Percentiles rank a stretch among this genome's conserved stretches.
Conservation (phyloP, 768 basidiomycete genomes). For the Agaricus subrufescens region DNA sequence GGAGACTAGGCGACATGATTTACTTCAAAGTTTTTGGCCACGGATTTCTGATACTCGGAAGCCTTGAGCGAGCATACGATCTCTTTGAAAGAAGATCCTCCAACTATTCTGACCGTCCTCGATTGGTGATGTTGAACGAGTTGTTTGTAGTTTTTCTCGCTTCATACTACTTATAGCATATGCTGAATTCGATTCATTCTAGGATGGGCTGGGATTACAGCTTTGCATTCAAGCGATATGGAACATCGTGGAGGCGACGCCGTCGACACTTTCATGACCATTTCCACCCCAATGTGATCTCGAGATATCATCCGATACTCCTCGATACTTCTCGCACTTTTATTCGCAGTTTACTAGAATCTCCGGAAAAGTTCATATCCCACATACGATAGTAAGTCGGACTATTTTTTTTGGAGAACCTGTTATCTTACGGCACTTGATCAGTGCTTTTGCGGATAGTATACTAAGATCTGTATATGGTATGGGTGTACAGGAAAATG, state of each 20-base stretch:
- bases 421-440: not conserved
- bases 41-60: conserved; percentile 8
- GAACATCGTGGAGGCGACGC: conserved; percentile 8
- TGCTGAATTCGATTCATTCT: not conserved
- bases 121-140: not conserved
- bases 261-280: conserved; percentile 8
- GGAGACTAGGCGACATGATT: conserved; percentile 10
- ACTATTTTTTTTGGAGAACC: not conserved
- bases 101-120: conserved; percentile 5
- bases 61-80: not conserved
- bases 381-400: conserved; percentile 39
- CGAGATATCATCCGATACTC: not conserved
- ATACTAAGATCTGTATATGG: conserved; percentile 30
- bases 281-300: conserved; percentile 9
- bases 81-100: conserved; percentile 4
- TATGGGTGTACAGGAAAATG: conserved; percentile 22
- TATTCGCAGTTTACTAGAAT: not conserved
- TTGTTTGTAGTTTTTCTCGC: not conserved
- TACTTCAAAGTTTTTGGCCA: conserved; percentile 12
- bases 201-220: conserved; percentile 8
- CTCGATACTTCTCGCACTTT: not conserved
- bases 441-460: conserved; percentile 29
- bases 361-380: conserved; percentile 15
- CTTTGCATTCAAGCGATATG: conserved; percentile 3
- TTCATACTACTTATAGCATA: not conserved